A percentile compares a stretch with the other conserved stretches of the same genome.
These are phyloP conservation scores for Mrakia gelida DNA, from an alignment of 768 basidiomycete genomes.

Conservation along the genomic window DNA sequence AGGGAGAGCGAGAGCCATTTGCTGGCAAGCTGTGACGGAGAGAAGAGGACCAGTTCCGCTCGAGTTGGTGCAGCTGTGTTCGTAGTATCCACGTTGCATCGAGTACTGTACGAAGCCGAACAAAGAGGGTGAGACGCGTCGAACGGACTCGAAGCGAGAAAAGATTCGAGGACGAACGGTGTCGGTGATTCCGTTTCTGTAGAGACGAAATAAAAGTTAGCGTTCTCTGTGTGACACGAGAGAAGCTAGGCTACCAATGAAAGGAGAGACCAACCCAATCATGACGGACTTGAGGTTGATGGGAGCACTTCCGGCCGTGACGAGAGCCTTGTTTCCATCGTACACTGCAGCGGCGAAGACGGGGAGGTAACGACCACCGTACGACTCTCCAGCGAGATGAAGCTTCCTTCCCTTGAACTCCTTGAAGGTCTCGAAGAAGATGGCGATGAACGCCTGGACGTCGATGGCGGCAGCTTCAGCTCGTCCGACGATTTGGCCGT, in stretches of 20 bases:
- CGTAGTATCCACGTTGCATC: constrained; percentile 22
- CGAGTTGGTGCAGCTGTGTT: constrained; percentile 44
- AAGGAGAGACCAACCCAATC: constrained; percentile 48
- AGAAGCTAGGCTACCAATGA: too few species aligned
- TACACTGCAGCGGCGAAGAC: constrained; percentile 68
- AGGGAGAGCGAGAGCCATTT: constrained; percentile 48
- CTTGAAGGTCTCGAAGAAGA: constrained; percentile 55
- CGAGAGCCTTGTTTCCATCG: constrained; percentile 61
- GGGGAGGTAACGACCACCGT: constrained; percentile 57
- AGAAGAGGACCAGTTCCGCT: constrained; percentile 52
- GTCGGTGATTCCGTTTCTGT: constrained; percentile 47
- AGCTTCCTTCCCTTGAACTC: constrained; percentile 65
- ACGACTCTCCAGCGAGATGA: constrained; percentile 69
- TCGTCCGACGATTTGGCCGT: constrained; percentile 63
- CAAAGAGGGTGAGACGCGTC: neutral
- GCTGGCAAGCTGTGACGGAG: constrained; percentile 53
- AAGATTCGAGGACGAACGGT: neutral
- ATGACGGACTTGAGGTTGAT: constrained; percentile 69
- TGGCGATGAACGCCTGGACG: constrained; percentile 66
- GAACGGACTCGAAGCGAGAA: neutral
- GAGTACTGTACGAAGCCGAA: neutral
- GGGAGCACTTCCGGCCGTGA: constrained; percentile 51
- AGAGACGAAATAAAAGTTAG: too few species aligned
- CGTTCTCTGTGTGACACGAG: too few species aligned
- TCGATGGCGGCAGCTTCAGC: constrained; percentile 77